Evolutionary conservation across 805 yeast species (phyloP).

Genomic region (Hanseniaspora lindneri): DNA sequence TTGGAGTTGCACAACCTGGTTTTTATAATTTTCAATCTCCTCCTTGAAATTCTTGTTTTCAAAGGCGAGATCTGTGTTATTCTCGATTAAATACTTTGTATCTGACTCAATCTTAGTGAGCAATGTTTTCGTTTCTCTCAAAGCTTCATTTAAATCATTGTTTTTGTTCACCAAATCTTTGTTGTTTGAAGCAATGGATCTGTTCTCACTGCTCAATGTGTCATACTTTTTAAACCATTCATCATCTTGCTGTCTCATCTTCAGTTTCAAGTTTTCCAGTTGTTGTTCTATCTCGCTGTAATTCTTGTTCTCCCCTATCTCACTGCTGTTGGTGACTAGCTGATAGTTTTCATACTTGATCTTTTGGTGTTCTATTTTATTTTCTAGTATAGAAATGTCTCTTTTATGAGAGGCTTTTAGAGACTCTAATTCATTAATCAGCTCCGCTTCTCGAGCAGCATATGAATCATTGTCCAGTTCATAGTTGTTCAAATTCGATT

Average conservation of each 20-base stretch:
- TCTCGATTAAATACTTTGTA: slow-evolving; percentile 5
- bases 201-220: slow-evolving; percentile 36
- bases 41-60: not conserved
- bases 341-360: slow-evolving; percentile 41
- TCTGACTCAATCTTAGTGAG: slow-evolving; percentile 1
- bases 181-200: not conserved
- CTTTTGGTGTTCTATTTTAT: slow-evolving; percentile 56
- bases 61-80: not conserved
- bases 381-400: slow-evolving; percentile 52
- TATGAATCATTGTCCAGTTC: slow-evolving; percentile 18
- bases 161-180: slow-evolving; percentile 27
- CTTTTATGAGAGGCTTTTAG: slow-evolving; percentile 27
- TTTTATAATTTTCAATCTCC: not conserved
- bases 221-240: slow-evolving; percentile 41
- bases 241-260: slow-evolving; percentile 73
- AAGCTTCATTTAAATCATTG: slow-evolving; percentile 18
- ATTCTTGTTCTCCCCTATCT: not conserved
- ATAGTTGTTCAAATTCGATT: slow-evolving; percentile 20
- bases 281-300: slow-evolving; percentile 48
- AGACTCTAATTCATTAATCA: slow-evolving; percentile 16
- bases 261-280: slow-evolving; percentile 62
- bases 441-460: slow-evolving; percentile 3
- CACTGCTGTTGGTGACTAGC: not conserved
- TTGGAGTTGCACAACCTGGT: not conserved
- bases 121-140: slow-evolving; percentile 15